Evolutionary conservation across 345 rosid species (phyloP).

Genomic region (Turnera subulata): DNA sequence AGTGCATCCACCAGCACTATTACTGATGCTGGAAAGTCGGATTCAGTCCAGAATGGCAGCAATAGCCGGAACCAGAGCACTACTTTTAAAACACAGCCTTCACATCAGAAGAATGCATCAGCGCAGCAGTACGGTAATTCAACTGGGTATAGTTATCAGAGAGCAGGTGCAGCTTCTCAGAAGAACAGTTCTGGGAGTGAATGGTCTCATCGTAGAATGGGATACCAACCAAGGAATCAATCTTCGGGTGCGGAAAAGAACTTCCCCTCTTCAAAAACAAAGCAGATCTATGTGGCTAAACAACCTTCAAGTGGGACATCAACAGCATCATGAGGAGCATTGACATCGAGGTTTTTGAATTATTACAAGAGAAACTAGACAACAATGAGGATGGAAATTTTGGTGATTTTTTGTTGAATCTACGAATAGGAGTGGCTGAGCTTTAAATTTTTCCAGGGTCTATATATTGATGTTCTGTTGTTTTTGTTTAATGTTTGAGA

Average conservation of each 20-base stretch:
- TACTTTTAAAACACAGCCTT: slow-evolving; percentile 36
- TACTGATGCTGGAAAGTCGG: slow-evolving; percentile 25
- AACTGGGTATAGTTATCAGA: slow-evolving; percentile 40
- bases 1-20: slow-evolving; percentile 30
- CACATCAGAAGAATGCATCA: slow-evolving; percentile 47
- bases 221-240: slow-evolving; percentile 75
- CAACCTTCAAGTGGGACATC: slow-evolving; percentile 49
- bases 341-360: not conserved
- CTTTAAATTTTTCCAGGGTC: not conserved
- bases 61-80: slow-evolving; percentile 29
- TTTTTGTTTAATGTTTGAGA: slow-evolving; percentile 10
- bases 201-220: slow-evolving; percentile 59
- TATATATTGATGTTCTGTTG: not conserved
- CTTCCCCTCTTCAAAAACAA: slow-evolving; percentile 54
- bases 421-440: not conserved
- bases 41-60: slow-evolving; percentile 23
- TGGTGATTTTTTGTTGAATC: slow-evolving; percentile 5
- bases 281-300: slow-evolving; percentile 95
- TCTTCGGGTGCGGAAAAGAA: slow-evolving; percentile 54
- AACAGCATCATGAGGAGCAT: slow-evolving; percentile 15
- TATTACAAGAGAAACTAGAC: not conserved
- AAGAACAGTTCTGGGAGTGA: slow-evolving; percentile 43
- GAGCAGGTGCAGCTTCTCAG: slow-evolving; percentile 38
- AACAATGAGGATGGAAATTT: slow-evolving; percentile 6
- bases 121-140: slow-evolving; percentile 44